A percentile compares a stretch with the other conserved stretches of the same genome.
phyloP scores from a whole-genome alignment of 1,284 basidiomycete genomes.

The Leccinum fallax region DNA sequence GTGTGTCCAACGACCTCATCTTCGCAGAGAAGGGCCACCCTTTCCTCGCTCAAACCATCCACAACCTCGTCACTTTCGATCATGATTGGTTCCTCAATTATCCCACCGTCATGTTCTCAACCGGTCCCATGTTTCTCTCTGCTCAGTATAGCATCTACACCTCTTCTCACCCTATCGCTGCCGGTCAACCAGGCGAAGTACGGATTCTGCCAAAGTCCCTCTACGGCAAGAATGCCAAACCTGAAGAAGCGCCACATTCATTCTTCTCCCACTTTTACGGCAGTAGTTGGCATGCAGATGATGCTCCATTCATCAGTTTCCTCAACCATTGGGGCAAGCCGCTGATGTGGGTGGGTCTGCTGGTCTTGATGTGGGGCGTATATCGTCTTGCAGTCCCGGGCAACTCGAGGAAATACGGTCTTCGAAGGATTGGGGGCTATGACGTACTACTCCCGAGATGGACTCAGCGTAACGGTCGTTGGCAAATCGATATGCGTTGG shows the following conservation, averaged over 20 bases:
- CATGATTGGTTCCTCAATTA: constrained; percentile 95
- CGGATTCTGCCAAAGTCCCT: constrained; percentile 92
- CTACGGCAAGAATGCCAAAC: constrained; percentile 95
- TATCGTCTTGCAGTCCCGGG: constrained; percentile 59
- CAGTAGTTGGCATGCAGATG: constrained; percentile 95
- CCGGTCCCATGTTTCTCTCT: constrained; percentile 93
- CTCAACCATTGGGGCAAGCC: constrained; percentile 84
- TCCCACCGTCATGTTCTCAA: constrained; percentile 99
- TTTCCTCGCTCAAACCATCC: constrained; percentile 92
- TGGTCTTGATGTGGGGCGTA: constrained; percentile 70
- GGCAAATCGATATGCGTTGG: constrained; percentile 70
- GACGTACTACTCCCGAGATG: constrained; percentile 75
- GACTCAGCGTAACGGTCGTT: constrained; percentile 66
- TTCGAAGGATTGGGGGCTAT: constrained; percentile 69
- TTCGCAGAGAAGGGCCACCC: constrained; percentile 85
- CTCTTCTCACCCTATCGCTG: constrained; percentile 67
- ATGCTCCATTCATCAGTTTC: constrained; percentile 92
- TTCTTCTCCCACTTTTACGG: constrained; percentile 98
- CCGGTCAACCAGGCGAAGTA: constrained; percentile 60
- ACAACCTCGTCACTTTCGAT: constrained; percentile 91
- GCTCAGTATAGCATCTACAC: constrained; percentile 85
- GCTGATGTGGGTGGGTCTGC: constrained; percentile 81
- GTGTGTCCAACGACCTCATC: constrained; percentile 97
- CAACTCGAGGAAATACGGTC: constrained; percentile 58
- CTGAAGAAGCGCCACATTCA: constrained; percentile 82